Percentiles rank a stretch among this genome's conserved stretches.
phyloP scores from a whole-genome alignment of 257 asterid species.

The Mitragyna speciosa region DNA sequence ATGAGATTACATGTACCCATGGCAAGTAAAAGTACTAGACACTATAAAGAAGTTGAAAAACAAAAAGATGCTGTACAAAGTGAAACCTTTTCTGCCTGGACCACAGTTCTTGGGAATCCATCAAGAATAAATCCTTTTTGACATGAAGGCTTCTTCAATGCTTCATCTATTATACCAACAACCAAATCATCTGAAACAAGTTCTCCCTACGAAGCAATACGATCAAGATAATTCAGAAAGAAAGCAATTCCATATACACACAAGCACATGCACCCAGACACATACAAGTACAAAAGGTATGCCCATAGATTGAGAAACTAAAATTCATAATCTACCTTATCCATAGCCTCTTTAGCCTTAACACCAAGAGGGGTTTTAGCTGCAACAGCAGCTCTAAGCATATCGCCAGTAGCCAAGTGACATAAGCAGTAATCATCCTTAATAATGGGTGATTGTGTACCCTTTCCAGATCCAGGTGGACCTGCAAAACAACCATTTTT shows the following conservation, averaged over 20 bases:
- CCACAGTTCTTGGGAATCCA: conserved; percentile 95
- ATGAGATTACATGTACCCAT: neutral
- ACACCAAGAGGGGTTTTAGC: conserved; percentile 90
- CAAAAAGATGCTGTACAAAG: neutral
- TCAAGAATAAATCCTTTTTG: conserved; percentile 96
- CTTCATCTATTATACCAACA: conserved; percentile 89
- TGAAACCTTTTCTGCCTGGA: conserved; percentile 84
- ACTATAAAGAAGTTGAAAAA: conserved; percentile 6
- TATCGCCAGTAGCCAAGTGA: conserved; percentile 98
- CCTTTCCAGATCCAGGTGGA: conserved; percentile 96
- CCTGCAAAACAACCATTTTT: conserved; percentile 40
- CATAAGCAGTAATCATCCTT: conserved; percentile 90
- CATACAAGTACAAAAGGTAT: neutral
- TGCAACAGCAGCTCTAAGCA: conserved; percentile 96
- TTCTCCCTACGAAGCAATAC: conserved; percentile 58
- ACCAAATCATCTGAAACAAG: conserved; percentile 96
- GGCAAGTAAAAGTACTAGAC: neutral
- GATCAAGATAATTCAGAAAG: conserved; percentile 10
- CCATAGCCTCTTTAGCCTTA: conserved; percentile 96
- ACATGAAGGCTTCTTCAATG: conserved; percentile 88
- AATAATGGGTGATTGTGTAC: conserved; percentile 89
- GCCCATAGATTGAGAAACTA: neutral
- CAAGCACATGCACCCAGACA: neutral
- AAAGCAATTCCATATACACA: conserved; percentile 13
- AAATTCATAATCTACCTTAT: conserved; percentile 46